Evolutionary conservation across 1,284 basidiomycete genomes (phyloP).

Genomic region (Tremellales sp.): DNA sequence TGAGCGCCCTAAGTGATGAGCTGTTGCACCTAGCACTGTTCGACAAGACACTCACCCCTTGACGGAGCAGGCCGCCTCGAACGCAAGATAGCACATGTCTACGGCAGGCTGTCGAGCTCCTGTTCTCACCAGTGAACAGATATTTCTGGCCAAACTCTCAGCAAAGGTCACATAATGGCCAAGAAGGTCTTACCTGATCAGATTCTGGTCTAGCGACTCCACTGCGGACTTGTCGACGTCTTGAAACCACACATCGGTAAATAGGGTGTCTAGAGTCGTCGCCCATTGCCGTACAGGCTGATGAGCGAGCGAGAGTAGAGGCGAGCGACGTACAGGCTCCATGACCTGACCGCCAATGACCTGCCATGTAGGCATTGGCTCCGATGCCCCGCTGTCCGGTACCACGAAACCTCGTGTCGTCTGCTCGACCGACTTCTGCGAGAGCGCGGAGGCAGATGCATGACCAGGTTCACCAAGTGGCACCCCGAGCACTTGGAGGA

Average conservation of each 20-base stretch:
- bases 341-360: constrained; percentile 47
- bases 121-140: constrained; percentile 25
- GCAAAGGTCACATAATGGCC: no score
- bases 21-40: neutral
- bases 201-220: constrained; percentile 26
- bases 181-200: constrained; percentile 39
- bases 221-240: constrained; percentile 34
- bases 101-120: constrained; percentile 44
- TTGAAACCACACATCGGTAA: constrained; percentile 42
- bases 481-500: constrained; percentile 72
- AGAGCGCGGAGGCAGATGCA: no score
- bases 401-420: constrained; percentile 31
- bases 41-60: constrained; percentile 25
- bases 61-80: constrained; percentile 35
- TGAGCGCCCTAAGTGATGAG: constrained; percentile 41
- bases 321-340: constrained; percentile 46
- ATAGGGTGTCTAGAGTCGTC: constrained; percentile 19
- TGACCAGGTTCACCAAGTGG: constrained; percentile 50
- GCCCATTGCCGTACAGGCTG: constrained; percentile 39
- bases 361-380: no score
- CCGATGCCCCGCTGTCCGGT: no score
- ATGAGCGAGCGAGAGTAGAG: constrained; percentile 7
- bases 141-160: constrained; percentile 32
- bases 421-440: constrained; percentile 48
- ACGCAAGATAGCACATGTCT: constrained; percentile 42